Percentiles rank a stretch among this genome's conserved stretches.
Conservation (phyloP, 371 early-diverging fungal genomes). For the Apophysomyces elegans region DNA sequence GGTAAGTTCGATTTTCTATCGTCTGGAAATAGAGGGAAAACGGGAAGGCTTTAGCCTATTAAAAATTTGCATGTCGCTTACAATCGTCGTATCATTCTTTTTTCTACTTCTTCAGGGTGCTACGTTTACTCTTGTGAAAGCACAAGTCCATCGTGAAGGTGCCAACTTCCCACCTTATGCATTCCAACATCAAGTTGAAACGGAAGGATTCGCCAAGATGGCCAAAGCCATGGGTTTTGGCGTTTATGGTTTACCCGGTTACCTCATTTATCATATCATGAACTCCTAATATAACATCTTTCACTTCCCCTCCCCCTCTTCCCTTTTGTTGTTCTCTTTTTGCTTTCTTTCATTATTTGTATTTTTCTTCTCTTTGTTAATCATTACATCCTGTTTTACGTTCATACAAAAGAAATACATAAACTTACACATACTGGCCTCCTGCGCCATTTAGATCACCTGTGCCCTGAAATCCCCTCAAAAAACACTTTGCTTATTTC, state of each 20-base stretch:
- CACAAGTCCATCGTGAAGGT: slow-evolving; percentile 70
- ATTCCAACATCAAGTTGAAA: slow-evolving; percentile 72
- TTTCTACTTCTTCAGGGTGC: slow-evolving; percentile 27
- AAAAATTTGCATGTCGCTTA: not conserved
- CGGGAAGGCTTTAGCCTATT: not conserved
- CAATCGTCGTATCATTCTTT: too few relatives aligned
- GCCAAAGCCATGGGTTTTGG: slow-evolving; percentile 64
- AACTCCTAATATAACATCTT: slow-evolving; percentile 10
- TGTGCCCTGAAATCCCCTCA: too few relatives aligned
- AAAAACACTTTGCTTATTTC: too few relatives aligned
- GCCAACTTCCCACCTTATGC: slow-evolving; percentile 68
- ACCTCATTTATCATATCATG: slow-evolving; percentile 43
- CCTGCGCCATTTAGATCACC: too few relatives aligned
- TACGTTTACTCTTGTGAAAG: slow-evolving; percentile 61
- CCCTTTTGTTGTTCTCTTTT: too few relatives aligned
- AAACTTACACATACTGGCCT: too few relatives aligned
- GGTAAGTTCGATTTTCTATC: slow-evolving; percentile 14
- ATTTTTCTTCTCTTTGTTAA: too few relatives aligned
- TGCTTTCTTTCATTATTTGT: too few relatives aligned
- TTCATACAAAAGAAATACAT: too few relatives aligned
- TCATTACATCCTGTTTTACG: too few relatives aligned
- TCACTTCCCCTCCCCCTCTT: not conserved
- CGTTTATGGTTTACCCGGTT: slow-evolving; percentile 52
- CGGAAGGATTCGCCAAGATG: slow-evolving; percentile 81
- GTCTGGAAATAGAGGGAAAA: not conserved